Evolutionary conservation across 2,329 filamentous ascomycete species (phyloP), one percentile per base, ranked within the genome.

Genomic region (Calonectria montana): DNA sequence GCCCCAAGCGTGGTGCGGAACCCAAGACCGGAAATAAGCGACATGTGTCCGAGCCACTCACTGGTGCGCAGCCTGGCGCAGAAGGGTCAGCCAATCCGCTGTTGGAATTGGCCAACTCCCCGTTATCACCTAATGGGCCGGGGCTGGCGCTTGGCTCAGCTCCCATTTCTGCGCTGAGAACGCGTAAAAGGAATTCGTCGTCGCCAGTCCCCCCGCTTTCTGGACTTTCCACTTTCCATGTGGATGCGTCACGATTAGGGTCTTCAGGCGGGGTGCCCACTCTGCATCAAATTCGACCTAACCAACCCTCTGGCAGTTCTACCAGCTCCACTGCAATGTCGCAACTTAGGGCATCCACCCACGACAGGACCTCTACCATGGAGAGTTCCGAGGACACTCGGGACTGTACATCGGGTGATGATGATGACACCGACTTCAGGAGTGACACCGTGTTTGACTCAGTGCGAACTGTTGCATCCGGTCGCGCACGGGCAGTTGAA

Each of bases 381-480:
- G 90, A 91, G 73, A 92, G 91, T 71, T 94, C 92, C 31, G 94
- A 95, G 77, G 89, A 94, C 71, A 86, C 86, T 73, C 89, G 90
- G 75, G 91, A 89, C 57, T 89, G 92, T 76, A 86, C 84, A n/a
- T 94, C 91, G 13, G 90, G 89, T 25, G 93, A 95, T 70, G 94
- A 95, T 67, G 92, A 94, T 77, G 94, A 95, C 77, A 92, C 91
- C n/a, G 93, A 95, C 80, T 91, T 93, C 79, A 92, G 91, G 83
- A 95, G 93, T 81, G 94, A 96, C 77, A 94, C 91, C 21, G 87
- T 93, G 68, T 95, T 91, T 82, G 94, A 96, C 84, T 95, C 94
- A 35, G 84, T 95, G 76, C 91, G 93, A 65, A 95, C 94, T 18
- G 87, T 89, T 71, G 92, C 89, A 45, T 94, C 93, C 12, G 88